Conservation (phyloP, 306 rosid genomes). For the Benincasa hispida region DNA sequence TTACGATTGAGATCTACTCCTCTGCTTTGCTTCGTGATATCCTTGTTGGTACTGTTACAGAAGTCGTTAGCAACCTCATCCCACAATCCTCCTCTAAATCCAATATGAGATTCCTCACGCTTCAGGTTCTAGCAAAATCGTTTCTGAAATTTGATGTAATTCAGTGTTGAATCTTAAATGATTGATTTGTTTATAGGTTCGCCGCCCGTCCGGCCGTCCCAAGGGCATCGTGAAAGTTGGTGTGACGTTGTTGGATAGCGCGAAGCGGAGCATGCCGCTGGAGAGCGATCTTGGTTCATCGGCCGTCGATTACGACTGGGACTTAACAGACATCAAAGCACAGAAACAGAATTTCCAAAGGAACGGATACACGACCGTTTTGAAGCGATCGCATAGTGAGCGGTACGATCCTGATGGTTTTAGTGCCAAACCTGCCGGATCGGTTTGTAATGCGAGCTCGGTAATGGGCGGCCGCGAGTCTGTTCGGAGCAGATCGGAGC, state of each 20-base stretch:
- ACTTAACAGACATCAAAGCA: constrained; percentile 12
- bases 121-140: constrained; percentile 30
- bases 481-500: not conserved
- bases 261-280: constrained; percentile 55
- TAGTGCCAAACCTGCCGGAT: constrained; percentile 1
- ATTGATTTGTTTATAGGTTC: constrained; percentile 11
- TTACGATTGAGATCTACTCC: constrained; percentile 48
- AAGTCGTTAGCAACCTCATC: constrained; percentile 28
- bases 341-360: not conserved
- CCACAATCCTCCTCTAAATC: constrained; percentile 10
- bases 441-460: constrained; percentile 3
- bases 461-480: not conserved
- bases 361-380: not conserved
- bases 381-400: constrained; percentile 21
- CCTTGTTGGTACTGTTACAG: constrained; percentile 43
- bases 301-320: constrained; percentile 21
- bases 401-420: constrained; percentile 2
- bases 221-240: constrained; percentile 65
- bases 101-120: constrained; percentile 32
- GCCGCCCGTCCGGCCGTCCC: constrained; percentile 62
- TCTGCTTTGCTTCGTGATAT: constrained; percentile 36
- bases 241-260: constrained; percentile 31
- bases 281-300: constrained; percentile 54
- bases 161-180: not conserved
- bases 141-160: not conserved